phyloP scores from a whole-genome alignment of 2,329 filamentous ascomycete species.

The Cercospora sesami region DNA sequence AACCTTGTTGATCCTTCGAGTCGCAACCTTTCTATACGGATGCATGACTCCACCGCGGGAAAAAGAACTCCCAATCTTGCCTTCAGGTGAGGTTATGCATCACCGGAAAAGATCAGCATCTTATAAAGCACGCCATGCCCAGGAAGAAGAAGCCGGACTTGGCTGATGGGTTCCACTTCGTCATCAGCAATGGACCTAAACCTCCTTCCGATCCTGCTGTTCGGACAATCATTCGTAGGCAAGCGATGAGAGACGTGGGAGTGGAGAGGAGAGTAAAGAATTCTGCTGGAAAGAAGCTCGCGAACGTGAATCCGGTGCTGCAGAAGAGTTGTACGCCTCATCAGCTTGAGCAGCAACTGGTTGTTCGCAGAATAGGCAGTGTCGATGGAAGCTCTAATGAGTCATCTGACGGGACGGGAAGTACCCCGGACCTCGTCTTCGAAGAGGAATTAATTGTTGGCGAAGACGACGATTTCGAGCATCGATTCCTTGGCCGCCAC shows the following conservation, averaged over 20 bases:
- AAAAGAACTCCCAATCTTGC: too few relatives aligned
- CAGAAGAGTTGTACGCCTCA: too few relatives aligned
- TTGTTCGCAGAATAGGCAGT: not conserved
- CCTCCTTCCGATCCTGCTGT: slow-evolving; percentile 27
- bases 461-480: not conserved
- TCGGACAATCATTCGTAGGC: slow-evolving; percentile 40
- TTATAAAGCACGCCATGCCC: not conserved
- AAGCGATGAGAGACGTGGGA: slow-evolving; percentile 44
- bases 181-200: not conserved
- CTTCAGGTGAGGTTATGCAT: too few relatives aligned
- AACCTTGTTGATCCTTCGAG: not conserved
- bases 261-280: slow-evolving; percentile 24
- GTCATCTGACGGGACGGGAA: not conserved
- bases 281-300: slow-evolving; percentile 21
- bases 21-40: too few relatives aligned
- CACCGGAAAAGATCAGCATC: not conserved
- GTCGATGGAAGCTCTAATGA: not conserved
- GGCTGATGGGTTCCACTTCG: not conserved
- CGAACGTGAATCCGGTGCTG: too few relatives aligned
- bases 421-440: not conserved
- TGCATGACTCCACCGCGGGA: too few relatives aligned
- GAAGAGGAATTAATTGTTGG: not conserved
- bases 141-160: not conserved
- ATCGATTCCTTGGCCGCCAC: too few relatives aligned
- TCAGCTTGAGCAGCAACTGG: not conserved